These are phyloP conservation scores for Xenoacremonium recifei DNA, from an alignment of 2,329 filamentous ascomycete genomes.

Conservation along the genomic window DNA sequence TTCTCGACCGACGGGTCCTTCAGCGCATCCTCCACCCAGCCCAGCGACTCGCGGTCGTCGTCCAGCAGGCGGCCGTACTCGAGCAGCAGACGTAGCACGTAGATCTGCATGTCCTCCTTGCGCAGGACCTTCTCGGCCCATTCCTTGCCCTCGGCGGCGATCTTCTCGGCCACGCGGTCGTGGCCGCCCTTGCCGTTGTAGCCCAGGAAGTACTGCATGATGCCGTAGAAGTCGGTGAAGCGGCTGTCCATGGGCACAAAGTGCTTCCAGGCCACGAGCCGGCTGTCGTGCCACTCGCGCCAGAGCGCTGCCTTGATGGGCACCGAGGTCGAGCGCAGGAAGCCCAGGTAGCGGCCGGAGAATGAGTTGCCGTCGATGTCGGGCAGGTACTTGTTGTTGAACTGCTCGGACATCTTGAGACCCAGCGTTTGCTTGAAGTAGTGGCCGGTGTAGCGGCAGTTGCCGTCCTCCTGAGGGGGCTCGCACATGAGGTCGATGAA, in stretches of 20 bases:
- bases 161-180: conserved; percentile 60
- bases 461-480: conserved; percentile 32
- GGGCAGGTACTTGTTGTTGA: conserved; percentile 65
- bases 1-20: conserved; percentile 26
- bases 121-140: conserved; percentile 70
- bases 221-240: conserved; percentile 69
- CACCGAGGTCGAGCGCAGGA: conserved; percentile 66
- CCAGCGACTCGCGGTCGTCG: conserved; percentile 50
- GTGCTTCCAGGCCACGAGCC: conserved; percentile 75
- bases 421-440: conserved; percentile 41
- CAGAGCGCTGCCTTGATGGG: conserved; percentile 78
- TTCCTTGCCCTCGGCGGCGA: conserved; percentile 62
- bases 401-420: conserved; percentile 51
- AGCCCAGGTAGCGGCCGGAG: conserved; percentile 66
- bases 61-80: conserved; percentile 60
- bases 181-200: conserved; percentile 46
- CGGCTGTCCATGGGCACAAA: conserved; percentile 78
- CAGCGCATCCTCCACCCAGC: conserved; percentile 53
- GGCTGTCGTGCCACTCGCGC: conserved; percentile 76
- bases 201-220: conserved; percentile 73
- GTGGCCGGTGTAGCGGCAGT: conserved; percentile 48
- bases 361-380: conserved; percentile 77
- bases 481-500: conserved; percentile 56
- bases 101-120: conserved; percentile 72
- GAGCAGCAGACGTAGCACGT: conserved; percentile 62